These are phyloP conservation scores for Neurospora sp. DNA, from an alignment of 495 filamentous ascomycete species.

Conservation along the genomic window DNA sequence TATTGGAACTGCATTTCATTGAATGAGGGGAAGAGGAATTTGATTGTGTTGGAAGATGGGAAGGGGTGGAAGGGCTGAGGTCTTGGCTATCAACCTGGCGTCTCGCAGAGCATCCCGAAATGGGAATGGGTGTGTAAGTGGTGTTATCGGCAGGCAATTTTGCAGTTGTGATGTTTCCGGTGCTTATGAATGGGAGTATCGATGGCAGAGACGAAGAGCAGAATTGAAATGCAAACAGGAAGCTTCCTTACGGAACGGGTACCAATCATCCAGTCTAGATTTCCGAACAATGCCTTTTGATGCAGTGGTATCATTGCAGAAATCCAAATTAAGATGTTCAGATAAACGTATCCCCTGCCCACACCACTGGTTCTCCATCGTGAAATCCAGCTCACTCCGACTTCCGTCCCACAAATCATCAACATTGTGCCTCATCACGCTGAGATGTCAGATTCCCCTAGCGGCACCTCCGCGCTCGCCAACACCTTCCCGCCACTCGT, in stretches of 20 bases:
- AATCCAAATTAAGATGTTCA: not conserved
- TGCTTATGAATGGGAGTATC: not conserved
- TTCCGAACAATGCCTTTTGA: not conserved
- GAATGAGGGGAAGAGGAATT: not conserved
- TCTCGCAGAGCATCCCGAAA: not conserved
- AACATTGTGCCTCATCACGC: not conserved
- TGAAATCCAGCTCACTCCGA: not conserved
- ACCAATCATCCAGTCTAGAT: not conserved
- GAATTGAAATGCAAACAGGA: not conserved
- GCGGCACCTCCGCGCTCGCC: not conserved
- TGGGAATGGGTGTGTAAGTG: not conserved
- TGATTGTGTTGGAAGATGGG: not conserved
- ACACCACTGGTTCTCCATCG: not conserved
- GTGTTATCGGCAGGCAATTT: not conserved
- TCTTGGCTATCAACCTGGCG: not conserved
- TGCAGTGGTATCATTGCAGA: not conserved
- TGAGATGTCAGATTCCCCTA: not conserved
- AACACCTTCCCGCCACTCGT: conserved; percentile 10
- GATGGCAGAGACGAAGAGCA: not conserved
- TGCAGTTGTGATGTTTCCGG: not conserved
- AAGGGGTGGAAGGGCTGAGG: not conserved
- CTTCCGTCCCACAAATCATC: not conserved
- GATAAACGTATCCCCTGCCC: not conserved
- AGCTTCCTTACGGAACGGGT: not conserved
- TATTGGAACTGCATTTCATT: not conserved